phyloP scores from a whole-genome alignment of 768 basidiomycete genomes.

The Suillus paluster region DNA sequence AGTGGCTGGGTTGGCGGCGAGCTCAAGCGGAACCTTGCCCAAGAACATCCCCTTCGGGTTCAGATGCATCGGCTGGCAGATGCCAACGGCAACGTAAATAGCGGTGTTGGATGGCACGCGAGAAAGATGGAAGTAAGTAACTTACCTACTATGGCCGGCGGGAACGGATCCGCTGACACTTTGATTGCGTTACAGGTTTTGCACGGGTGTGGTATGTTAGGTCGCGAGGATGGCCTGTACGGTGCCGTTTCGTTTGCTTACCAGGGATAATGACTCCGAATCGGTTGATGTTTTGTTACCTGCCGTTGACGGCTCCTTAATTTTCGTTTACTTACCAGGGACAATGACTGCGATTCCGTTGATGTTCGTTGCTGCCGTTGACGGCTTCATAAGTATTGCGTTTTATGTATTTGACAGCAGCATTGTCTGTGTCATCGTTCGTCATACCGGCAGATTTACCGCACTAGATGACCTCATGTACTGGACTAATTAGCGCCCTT shows the following conservation, averaged over 20 bases:
- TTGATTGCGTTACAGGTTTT: slow-evolving; percentile 56
- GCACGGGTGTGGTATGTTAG: slow-evolving; percentile 88
- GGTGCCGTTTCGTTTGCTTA: slow-evolving; percentile 95
- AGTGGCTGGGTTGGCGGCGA: slow-evolving; percentile 72
- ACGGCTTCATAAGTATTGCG: background rate
- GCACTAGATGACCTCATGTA: slow-evolving; percentile 8
- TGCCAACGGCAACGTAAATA: slow-evolving; percentile 88
- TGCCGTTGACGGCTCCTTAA: slow-evolving; percentile 2
- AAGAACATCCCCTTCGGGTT: slow-evolving; percentile 66
- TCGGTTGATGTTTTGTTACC: background rate
- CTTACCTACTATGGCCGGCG: slow-evolving; percentile 2
- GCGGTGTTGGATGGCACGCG: slow-evolving; percentile 93
- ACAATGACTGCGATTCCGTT: slow-evolving; percentile 31
- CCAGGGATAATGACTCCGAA: slow-evolving; percentile 59
- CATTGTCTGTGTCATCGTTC: background rate
- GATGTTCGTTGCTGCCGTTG: background rate
- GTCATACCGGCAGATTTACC: background rate
- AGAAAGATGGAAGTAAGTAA: slow-evolving; percentile 93
- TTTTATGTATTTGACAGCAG: background rate
- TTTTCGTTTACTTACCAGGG: slow-evolving; percentile 95
- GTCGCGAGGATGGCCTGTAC: slow-evolving; percentile 91
- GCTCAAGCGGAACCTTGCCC: slow-evolving; percentile 61
- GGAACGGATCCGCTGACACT: slow-evolving; percentile 7
- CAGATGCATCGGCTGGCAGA: slow-evolving; percentile 76
- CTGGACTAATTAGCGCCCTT: slow-evolving; percentile 13